Evolutionary conservation across 257 asterid species (phyloP).

Genomic region (Scutellaria baicalensis): DNA sequence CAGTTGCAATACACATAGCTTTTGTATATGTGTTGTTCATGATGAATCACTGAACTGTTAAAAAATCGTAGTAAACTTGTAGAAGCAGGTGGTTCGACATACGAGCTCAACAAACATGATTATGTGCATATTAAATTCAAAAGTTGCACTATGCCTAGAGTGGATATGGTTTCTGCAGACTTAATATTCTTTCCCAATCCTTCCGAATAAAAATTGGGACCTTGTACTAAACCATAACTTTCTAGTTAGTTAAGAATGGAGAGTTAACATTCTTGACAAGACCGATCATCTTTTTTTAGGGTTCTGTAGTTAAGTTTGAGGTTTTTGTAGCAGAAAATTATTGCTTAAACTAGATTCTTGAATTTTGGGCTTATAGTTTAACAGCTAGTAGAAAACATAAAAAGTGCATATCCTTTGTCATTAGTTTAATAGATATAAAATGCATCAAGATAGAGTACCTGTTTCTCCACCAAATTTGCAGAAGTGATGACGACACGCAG

Average conservation of each 20-base stretch:
- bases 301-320: not conserved
- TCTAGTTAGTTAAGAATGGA: not conserved
- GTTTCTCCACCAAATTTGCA: conserved; percentile 82
- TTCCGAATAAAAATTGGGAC: not conserved
- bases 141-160: not conserved
- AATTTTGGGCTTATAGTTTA: not conserved
- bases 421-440: conserved; percentile 7
- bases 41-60: too few species aligned
- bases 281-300: not conserved
- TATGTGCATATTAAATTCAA: too few species aligned
- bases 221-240: not conserved
- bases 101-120: too few species aligned
- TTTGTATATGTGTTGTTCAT: too few species aligned
- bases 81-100: too few species aligned
- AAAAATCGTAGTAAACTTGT: too few species aligned
- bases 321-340: not conserved
- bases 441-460: conserved; percentile 38
- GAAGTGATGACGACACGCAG: conserved; percentile 80
- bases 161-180: not conserved
- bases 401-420: conserved; percentile 8
- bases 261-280: not conserved
- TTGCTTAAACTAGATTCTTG: not conserved
- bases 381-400: not conserved
- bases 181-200: not conserved
- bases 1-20: too few species aligned